Percentiles rank a stretch among this genome's conserved stretches.
phyloP scores from a whole-genome alignment of 2,329 filamentous ascomycete species.

The Mycosphaerelloides madeirae region DNA sequence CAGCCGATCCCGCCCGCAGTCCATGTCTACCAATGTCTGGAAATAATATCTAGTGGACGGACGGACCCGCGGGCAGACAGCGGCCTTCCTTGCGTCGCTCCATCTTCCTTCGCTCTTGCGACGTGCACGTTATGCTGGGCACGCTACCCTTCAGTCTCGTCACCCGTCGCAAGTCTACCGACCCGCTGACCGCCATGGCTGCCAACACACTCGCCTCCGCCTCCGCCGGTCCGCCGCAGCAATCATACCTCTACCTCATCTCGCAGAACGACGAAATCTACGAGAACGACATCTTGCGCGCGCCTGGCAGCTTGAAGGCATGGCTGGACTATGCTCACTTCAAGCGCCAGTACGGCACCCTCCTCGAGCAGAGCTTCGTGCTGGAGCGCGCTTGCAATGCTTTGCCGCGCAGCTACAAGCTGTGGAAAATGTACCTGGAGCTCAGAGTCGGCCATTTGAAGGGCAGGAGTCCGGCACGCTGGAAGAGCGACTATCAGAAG shows the following conservation, averaged over 20 bases:
- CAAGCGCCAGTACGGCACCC: constrained; percentile 79
- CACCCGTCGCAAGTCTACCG: constrained; percentile 18
- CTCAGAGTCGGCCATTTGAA: constrained; percentile 64
- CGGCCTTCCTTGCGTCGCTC: too few species aligned
- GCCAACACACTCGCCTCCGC: constrained; percentile 8
- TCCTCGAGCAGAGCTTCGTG: constrained; percentile 78
- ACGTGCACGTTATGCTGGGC: background rate
- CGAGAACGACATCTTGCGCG: constrained; percentile 89
- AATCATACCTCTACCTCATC: constrained; percentile 45
- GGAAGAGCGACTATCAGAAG: constrained; percentile 78
- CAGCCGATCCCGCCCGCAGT: background rate
- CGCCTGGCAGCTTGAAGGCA: constrained; percentile 79
- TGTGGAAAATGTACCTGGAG: constrained; percentile 95
- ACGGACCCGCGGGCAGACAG: too few species aligned
- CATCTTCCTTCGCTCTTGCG: background rate
- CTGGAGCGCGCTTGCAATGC: constrained; percentile 88
- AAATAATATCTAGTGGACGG: too few species aligned
- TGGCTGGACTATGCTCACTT: constrained; percentile 93
- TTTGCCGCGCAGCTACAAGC: constrained; percentile 90
- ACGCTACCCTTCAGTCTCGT: constrained; percentile 11
- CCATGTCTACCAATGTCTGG: background rate
- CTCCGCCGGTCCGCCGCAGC: constrained; percentile 11
- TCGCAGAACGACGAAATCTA: constrained; percentile 88
- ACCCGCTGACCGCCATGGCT: constrained; percentile 8
- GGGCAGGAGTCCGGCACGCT: constrained; percentile 76